These are phyloP conservation scores for Citrullus colocynthis DNA, from an alignment of 306 rosid genomes.

Conservation along the genomic window DNA sequence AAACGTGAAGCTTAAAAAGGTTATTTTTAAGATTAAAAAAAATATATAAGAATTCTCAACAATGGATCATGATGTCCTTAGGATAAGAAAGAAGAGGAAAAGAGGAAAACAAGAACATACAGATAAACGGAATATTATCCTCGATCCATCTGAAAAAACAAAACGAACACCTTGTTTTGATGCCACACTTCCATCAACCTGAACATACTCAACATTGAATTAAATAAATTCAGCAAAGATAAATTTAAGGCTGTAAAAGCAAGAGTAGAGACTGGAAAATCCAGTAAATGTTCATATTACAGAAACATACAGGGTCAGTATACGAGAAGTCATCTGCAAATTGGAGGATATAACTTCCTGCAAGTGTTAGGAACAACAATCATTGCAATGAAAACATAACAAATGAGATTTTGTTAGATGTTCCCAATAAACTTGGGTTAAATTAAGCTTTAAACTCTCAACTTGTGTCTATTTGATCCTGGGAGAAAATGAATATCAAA, in stretches of 20 bases:
- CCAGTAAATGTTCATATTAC: not conserved
- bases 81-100: not conserved
- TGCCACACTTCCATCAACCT: constrained; percentile 86
- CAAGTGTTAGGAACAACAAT: not conserved
- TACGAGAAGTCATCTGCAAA: constrained; percentile 81
- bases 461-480: not conserved
- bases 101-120: constrained; percentile 28
- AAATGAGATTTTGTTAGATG: not conserved
- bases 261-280: not conserved
- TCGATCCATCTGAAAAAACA: constrained; percentile 89
- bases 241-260: not conserved
- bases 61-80: constrained; percentile 2
- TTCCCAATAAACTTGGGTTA: constrained; percentile 19
- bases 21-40: no score
- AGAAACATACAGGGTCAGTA: constrained; percentile 77
- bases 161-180: constrained; percentile 93
- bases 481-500: not conserved
- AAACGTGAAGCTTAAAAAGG: not conserved
- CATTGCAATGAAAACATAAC: not conserved
- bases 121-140: constrained; percentile 90
- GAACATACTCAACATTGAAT: not conserved
- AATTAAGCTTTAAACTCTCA: not conserved
- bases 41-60: not conserved
- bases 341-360: constrained; percentile 78
- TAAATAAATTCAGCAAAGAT: constrained; percentile 10